Base-by-base conservation (phyloP, 1,139 yeast species). In the Hansenula sp. region DNA sequence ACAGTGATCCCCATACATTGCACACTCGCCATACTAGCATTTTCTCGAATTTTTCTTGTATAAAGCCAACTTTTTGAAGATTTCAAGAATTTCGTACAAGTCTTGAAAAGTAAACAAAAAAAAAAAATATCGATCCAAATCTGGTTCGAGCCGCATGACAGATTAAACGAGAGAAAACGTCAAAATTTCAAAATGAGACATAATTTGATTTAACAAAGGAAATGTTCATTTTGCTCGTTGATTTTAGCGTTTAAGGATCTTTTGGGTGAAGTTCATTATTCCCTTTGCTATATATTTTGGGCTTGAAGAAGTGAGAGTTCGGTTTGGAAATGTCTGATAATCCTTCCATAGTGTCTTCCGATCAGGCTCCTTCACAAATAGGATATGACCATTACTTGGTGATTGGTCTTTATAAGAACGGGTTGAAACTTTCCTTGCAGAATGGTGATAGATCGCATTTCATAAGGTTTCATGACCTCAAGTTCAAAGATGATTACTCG, bases 11-110 rank as follows among this genome's bases (percentile, higher is more conserved):
- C 68, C 5, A 11, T 11, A 27, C 58, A 54, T 27, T 48, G 55
- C 9, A 9, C 31, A 28, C 13, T 12, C 13, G n/a, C 18, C 33
- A 35, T 35, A n/a, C 29, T 2, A 15, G 6, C 29, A 24, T 34
- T 29, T 30, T 30, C 5, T 9, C 5, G 25, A 5, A 9, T 21
- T 21, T 21, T 21, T 21, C 25, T 21, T 21, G 25, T 21, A 21
- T n/a, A n/a, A n/a, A n/a, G 71, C 63, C 72, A 68, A 9, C 11
- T 25, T 25, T 25, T 11, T 25, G 28, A 11, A 11, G 8, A 11
- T 28, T 7, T 28, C 7, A 28, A 28, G 11, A 13, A 28, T 28
- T 28, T 21, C 25, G 25, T 21, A 21, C 25, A 21, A 21, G 25
- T 21, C n/a, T 21, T 21, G 25, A 21, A 21, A 21, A 21, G 25